phyloP scores from a whole-genome alignment of 2,329 filamentous ascomycete genomes.

The Aureobasidium zeae region DNA sequence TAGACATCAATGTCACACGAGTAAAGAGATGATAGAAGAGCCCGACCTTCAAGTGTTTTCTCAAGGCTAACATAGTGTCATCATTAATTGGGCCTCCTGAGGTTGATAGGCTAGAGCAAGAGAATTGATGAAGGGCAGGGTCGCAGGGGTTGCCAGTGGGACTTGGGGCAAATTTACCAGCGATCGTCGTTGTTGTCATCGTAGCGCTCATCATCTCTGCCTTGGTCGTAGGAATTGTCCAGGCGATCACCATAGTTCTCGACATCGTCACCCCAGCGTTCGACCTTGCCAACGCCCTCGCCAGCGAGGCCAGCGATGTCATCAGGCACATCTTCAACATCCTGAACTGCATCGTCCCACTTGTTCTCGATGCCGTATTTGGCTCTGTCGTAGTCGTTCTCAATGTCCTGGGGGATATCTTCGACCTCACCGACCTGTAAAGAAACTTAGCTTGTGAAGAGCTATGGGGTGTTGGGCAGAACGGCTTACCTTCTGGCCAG shows the following conservation, averaged over 20 bases:
- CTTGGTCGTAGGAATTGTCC: constrained; percentile 37
- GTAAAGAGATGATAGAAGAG: too few species aligned
- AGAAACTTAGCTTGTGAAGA: too few species aligned
- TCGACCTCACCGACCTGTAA: constrained; percentile 33
- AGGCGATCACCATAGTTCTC: constrained; percentile 30
- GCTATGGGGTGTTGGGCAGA: too few species aligned
- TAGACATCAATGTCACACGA: too few species aligned
- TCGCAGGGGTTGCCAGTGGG: too few species aligned
- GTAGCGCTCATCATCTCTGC: constrained; percentile 28
- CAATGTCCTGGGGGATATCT: constrained; percentile 30
- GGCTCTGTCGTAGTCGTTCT: constrained; percentile 25
- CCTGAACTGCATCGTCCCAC: constrained; percentile 27
- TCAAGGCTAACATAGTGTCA: too few species aligned
- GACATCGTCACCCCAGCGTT: constrained; percentile 34
- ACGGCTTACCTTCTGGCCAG: constrained; percentile 30
- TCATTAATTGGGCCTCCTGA: too few species aligned
- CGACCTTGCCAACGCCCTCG: constrained; percentile 35
- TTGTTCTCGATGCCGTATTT: constrained; percentile 25
- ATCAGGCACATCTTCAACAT: constrained; percentile 31
- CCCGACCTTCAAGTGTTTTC: too few species aligned
- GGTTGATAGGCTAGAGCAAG: too few species aligned
- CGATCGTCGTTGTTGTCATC: constrained; percentile 19
- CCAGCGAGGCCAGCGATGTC: constrained; percentile 33
- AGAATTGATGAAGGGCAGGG: too few species aligned
- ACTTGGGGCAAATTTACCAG: too few species aligned